Base-by-base conservation (phyloP, 108 stramenopile species). In the Pinguiococcus pyrenoidosus region DNA sequence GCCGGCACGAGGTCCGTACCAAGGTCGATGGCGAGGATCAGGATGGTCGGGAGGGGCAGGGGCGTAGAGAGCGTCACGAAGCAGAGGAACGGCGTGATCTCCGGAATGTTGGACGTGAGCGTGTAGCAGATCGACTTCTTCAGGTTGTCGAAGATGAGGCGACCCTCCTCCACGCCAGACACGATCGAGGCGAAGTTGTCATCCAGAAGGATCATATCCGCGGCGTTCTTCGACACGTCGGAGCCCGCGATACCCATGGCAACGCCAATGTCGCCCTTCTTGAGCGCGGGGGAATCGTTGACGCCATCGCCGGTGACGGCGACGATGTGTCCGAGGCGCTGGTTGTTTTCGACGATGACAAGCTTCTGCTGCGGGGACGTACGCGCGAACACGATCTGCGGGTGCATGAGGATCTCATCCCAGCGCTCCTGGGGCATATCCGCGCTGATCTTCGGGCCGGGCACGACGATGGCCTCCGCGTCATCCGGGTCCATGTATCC, bases 261-360 rank as follows among this genome's bases (percentile, higher is more conserved):
- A 56, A 98, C 87, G 65, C 96, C 96, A 73, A 98, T 89, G 66
- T 94, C 85, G 16, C 92, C 96, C 51, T 80, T 75, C 76, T 93
- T 94, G 13, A 98, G 72, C 7, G 96, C 92, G 25, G 96, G 96
- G 24, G 91, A 84, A 58, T 98, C 96, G 54, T 98, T 98, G 30
- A 98, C 96, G 51, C 96, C 96, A 68, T 98, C 96, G 39, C 96
- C 96, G 40, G 96, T 98, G 85, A 98, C 87, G 59, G 80, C 77
- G 23, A 83, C 72, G 35, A 94, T 73, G 50, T 91, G 71, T n/a
- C 81, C 85, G 41, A 80, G 48, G 16, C 22, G 55, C 70, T 90
- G 86, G 46, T 84, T 79, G 35, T 87, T 79, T 76, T 84, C 77
- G 27, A 94, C 92, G 64, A 98, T 92, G 13, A 51, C 54, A 17